Evolutionary conservation across 2,329 filamentous ascomycete genomes (phyloP).

Genomic region (Hortaea sp.): DNA sequence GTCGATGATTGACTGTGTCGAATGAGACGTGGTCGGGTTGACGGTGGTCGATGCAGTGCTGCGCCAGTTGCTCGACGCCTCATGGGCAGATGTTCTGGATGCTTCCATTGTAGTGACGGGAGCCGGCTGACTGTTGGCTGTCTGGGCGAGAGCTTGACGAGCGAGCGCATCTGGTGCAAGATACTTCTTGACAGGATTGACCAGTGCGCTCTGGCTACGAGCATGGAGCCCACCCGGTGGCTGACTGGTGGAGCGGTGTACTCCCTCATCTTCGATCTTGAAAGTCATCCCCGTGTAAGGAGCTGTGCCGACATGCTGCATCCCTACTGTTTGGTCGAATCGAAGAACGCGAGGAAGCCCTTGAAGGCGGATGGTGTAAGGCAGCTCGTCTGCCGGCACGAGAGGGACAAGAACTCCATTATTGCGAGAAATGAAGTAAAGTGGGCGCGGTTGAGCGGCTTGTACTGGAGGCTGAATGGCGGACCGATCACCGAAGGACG

Average conservation of each 20-base stretch:
- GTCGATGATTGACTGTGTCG: slow-evolving; percentile 19
- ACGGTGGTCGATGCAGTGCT: slow-evolving; percentile 3
- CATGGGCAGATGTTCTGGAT: slow-evolving; percentile 13
- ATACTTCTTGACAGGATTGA: slow-evolving; percentile 3
- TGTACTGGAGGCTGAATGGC: neutral
- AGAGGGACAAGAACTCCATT: slow-evolving; percentile 29
- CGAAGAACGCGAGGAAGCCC: slow-evolving; percentile 27
- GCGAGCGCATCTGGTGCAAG: slow-evolving; percentile 14
- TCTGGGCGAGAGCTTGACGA: slow-evolving; percentile 11
- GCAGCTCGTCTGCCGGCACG: slow-evolving; percentile 34
- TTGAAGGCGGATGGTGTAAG: slow-evolving; percentile 26
- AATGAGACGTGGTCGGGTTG: neutral
- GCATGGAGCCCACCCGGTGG: slow-evolving; percentile 7
- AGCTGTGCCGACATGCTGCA: slow-evolving; percentile 22
- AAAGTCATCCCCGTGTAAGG: slow-evolving; percentile 16
- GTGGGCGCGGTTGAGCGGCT: slow-evolving; percentile 10
- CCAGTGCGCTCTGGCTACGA: slow-evolving; percentile 8
- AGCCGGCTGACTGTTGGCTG: neutral
- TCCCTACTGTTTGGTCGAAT: slow-evolving; percentile 18
- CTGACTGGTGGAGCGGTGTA: slow-evolving; percentile 8
- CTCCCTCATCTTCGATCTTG: slow-evolving; percentile 11
- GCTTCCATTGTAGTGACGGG: slow-evolving; percentile 1
- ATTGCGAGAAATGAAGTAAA: slow-evolving; percentile 30
- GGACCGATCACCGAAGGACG: neutral
- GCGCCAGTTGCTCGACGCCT: slow-evolving; percentile 16